Evolutionary conservation across 106 monocot species (phyloP).

Genomic region (Vanilla planifolia): DNA sequence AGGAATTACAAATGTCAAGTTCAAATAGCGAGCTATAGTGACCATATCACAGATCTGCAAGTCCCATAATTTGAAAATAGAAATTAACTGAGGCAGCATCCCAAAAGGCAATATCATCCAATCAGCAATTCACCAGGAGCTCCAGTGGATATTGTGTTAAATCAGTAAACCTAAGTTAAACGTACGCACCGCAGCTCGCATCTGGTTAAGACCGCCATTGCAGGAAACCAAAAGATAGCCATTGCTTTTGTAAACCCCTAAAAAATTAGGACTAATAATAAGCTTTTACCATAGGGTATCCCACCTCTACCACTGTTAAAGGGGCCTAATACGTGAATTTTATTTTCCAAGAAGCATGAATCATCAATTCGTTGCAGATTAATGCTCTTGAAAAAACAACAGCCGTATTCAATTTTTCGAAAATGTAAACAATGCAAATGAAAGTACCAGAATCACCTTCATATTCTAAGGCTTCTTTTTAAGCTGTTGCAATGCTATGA

Average conservation of each 20-base stretch:
- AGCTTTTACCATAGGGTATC: not conserved
- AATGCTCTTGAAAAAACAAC: no score
- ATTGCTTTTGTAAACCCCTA: constrained; percentile 86
- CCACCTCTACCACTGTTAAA: not conserved
- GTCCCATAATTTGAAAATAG: not conserved
- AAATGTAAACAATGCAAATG: no score
- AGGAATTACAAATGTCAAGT: constrained; percentile 76
- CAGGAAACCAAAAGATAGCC: constrained; percentile 84
- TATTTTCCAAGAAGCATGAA: not conserved
- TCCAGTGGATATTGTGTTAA: not conserved
- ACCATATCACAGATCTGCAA: constrained; percentile 96
- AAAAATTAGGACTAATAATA: not conserved
- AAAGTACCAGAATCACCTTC: no score
- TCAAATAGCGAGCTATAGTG: constrained; percentile 67
- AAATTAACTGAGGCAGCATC: not conserved
- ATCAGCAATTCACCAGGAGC: not conserved
- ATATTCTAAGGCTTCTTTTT: no score
- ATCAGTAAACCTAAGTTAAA: constrained; percentile 9
- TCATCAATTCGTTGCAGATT: not conserved
- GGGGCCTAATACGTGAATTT: not conserved
- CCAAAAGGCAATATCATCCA: not conserved
- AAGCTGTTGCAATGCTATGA: no score
- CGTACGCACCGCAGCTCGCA: constrained; percentile 83
- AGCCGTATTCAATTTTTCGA: no score
- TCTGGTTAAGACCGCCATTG: constrained; percentile 94